These are phyloP conservation scores for Stephania yunnanensis DNA, from an alignment of 164 flowering plant genomes.

Conservation along the genomic window DNA sequence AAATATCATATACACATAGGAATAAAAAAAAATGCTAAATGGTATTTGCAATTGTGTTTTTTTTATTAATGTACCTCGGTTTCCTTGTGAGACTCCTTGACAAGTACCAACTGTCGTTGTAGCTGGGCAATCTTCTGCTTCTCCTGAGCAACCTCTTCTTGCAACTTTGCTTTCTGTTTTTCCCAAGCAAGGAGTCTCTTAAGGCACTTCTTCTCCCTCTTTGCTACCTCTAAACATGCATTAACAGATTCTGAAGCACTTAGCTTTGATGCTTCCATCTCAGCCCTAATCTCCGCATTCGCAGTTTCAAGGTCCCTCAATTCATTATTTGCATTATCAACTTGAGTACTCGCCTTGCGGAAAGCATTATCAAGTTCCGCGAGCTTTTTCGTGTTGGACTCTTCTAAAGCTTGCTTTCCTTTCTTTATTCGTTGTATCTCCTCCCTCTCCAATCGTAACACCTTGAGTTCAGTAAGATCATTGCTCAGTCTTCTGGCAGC, in stretches of 20 bases:
- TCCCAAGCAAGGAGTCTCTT: constrained; percentile 90
- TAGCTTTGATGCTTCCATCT: constrained; percentile 95
- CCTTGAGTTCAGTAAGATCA: constrained; percentile 85
- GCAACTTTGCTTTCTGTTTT: constrained; percentile 76
- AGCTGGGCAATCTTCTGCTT: constrained; percentile 57
- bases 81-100: constrained; percentile 54
- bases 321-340: constrained; percentile 86
- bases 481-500: constrained; percentile 88
- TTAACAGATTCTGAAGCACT: constrained; percentile 86
- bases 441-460: constrained; percentile 82
- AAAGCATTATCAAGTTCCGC: constrained; percentile 90
- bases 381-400: constrained; percentile 77
- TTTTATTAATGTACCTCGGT: constrained; percentile 56
- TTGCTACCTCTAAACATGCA: constrained; percentile 70
- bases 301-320: constrained; percentile 81
- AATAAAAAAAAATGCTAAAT: neutral
- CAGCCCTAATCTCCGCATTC: constrained; percentile 96
- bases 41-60: neutral
- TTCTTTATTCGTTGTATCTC: constrained; percentile 79
- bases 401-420: constrained; percentile 82
- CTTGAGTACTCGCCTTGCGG: constrained; percentile 88
- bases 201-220: constrained; percentile 80
- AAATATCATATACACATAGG: neutral
- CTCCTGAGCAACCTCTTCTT: constrained; percentile 74
- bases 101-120: constrained; percentile 39